These are phyloP conservation scores for Kluyveromyces marxianus DNA, from an alignment of 1,139 yeast species.

Conservation along the genomic window DNA sequence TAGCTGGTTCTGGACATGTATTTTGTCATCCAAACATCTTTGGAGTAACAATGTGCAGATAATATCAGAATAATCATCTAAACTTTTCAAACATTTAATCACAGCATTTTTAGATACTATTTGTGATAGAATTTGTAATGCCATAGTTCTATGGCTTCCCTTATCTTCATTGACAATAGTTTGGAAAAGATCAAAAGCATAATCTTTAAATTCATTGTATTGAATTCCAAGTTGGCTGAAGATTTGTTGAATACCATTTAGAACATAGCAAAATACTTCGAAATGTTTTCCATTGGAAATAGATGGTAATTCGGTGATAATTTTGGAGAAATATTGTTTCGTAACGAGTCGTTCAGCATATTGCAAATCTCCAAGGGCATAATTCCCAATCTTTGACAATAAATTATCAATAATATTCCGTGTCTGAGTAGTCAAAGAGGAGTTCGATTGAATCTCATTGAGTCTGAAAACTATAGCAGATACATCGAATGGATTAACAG, in stretches of 20 bases:
- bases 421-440: conserved; percentile 14
- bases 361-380: conserved; percentile 27
- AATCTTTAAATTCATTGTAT: conserved; percentile 7
- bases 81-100: not conserved
- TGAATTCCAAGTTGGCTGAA: conserved; percentile 7
- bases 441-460: conserved; percentile 20
- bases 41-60: not conserved
- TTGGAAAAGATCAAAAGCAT: conserved; percentile 9
- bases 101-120: conserved; percentile 6
- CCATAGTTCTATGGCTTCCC: not conserved
- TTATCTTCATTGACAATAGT: not conserved
- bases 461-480: conserved; percentile 39
- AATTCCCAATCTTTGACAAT: conserved; percentile 39
- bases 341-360: conserved; percentile 1
- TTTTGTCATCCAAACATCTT: not conserved
- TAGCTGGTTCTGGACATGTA: not conserved
- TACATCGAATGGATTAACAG: conserved; percentile 42
- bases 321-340: not conserved
- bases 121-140: not conserved
- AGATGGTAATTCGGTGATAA: not conserved
- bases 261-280: conserved; percentile 8
- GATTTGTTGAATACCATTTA: conserved; percentile 10
- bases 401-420: conserved; percentile 21
- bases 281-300: not conserved
- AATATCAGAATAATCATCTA: not conserved